A percentile compares a stretch with the other conserved stretches of the same genome.
Conservation (phyloP, 768 basidiomycete genomes). For the Tulasnella sp. region DNA sequence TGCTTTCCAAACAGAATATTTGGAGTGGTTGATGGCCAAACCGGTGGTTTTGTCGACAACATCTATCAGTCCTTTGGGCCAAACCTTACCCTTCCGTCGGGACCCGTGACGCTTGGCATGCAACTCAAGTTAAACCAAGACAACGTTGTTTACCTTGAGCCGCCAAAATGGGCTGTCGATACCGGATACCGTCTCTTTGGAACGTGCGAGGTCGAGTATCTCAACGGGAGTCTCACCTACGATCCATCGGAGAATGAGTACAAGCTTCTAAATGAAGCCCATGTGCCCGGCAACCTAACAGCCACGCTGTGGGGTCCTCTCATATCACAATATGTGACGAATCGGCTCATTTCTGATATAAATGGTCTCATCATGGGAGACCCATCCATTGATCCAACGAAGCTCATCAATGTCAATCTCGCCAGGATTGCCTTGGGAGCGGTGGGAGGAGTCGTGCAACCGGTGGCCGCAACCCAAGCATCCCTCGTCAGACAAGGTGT, state of each 20-base stretch:
- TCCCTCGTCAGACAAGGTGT: neutral
- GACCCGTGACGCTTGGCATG: neutral
- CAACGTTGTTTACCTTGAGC: neutral
- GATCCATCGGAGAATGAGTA: neutral
- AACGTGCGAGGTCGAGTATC: neutral
- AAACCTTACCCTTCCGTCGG: neutral
- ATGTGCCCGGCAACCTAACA: neutral
- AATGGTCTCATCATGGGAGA: neutral
- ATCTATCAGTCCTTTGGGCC: neutral
- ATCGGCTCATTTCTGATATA: neutral
- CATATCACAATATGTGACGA: neutral
- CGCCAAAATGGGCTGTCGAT: neutral
- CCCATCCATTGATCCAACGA: neutral
- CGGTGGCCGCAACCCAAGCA: neutral
- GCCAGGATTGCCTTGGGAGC: neutral
- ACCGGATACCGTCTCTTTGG: neutral
- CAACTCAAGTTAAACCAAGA: neutral
- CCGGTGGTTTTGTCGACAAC: neutral
- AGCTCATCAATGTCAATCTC: neutral
- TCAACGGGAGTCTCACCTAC: neutral
- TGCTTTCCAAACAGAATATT: neutral
- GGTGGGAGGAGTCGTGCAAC: neutral
- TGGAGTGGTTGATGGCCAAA: neutral
- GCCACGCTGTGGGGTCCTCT: constrained; percentile 1
- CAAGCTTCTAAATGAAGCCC: neutral